Evolutionary conservation across 2,329 filamentous ascomycete genomes (phyloP).

Genomic region (Chaetomiaceae sp.): DNA sequence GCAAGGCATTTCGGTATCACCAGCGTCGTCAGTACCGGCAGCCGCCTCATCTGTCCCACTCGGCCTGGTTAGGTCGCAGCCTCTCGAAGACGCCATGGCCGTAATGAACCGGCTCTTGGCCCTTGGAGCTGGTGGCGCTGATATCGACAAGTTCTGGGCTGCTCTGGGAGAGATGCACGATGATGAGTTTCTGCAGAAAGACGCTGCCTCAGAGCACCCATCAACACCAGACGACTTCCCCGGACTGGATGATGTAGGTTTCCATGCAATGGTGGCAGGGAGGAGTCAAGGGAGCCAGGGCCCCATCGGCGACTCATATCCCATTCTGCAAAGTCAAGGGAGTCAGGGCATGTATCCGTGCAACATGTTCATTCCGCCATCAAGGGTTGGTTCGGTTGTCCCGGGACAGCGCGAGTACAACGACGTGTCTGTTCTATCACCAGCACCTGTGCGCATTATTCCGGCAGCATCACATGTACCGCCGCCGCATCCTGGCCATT

Average conservation of each 20-base stretch:
- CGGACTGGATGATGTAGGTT: neutral
- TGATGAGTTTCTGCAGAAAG: neutral
- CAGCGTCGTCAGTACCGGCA: neutral
- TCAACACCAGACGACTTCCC: too few relatives aligned
- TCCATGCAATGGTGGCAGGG: neutral
- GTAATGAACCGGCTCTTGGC: slow-evolving; percentile 5
- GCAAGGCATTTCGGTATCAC: neutral
- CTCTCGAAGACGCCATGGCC: neutral
- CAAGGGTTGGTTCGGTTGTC: neutral
- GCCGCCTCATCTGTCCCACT: neutral
- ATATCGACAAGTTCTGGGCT: slow-evolving; percentile 12
- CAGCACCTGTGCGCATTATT: too few relatives aligned
- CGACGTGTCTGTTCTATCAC: neutral
- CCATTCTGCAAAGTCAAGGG: neutral
- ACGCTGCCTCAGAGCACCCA: neutral
- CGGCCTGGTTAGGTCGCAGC: neutral
- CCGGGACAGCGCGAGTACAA: neutral
- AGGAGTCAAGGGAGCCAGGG: neutral
- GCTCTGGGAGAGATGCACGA: slow-evolving; percentile 11
- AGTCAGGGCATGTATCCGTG: neutral
- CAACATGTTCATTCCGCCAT: slow-evolving; percentile 4
- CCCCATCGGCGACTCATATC: neutral
- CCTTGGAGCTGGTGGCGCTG: neutral
- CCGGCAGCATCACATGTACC: neutral
- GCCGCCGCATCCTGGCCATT: neutral